Evolutionary conservation across 495 filamentous ascomycete genomes (phyloP), one percentile per base, ranked within the genome.

Genomic region (Penicillium simplicissimum): DNA sequence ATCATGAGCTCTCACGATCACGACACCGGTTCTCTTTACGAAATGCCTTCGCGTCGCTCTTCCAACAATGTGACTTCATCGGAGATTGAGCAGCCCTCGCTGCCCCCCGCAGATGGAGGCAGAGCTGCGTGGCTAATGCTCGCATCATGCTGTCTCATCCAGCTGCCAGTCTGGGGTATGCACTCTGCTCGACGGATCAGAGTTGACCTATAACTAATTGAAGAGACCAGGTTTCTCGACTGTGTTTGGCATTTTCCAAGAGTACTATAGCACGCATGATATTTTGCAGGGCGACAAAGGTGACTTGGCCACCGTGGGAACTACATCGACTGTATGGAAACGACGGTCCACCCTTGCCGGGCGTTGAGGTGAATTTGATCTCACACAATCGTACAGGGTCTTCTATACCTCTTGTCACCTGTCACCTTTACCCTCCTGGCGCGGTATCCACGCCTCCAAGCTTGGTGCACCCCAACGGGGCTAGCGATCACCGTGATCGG

Each of bases 61-160:
- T 19, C 31, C 23, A 11, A 66, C 58, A 48, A 52, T 21, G n/a
- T 31, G 28, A 38, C 52, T n/a, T 9, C 56, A 52, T 31, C 40
- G 7, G 74, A 74, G 58, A 74, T 77, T 35, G 73, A 77, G 58
- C 73, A 73, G 51, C 62, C 61, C 3, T 23, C 67, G 3, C 73
- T 90, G n/a, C 81, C 86, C 1, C 81, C 77, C 5, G 80, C 74
- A 8, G 88, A 91, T 68, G 74, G 77, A 25, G 88, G 87, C 17
- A 84, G 78, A 61, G 80, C 83, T 37, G 88, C 88, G 4, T 90
- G 85, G 85, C 69, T 88, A 15, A 85, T 87, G 61, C 75, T 91
- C 2, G 74, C 77, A 4, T 84, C 83, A 2, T 83, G 79, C 65
- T 89, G 87, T 71, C 68, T 86, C 55, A 75, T 89, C 31, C 87